Percentiles rank a stretch among this genome's conserved stretches.
These are phyloP conservation scores for Fragaria iinumae DNA, from an alignment of 306 rosid genomes.

Conservation along the genomic window DNA sequence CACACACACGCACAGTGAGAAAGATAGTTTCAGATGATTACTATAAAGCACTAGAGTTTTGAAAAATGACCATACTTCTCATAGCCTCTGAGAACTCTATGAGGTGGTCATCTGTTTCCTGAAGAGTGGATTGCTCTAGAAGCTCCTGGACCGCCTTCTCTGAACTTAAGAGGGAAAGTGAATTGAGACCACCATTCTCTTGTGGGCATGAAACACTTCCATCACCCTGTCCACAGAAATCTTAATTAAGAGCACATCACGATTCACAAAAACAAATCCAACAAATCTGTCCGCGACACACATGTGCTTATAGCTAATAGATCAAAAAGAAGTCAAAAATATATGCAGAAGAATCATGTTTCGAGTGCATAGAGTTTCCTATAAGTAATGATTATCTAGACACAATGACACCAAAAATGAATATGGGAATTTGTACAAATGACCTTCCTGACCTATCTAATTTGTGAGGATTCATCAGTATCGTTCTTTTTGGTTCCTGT, in stretches of 20 bases:
- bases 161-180: constrained; percentile 58
- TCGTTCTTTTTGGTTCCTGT: not conserved
- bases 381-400: not conserved
- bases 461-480: not conserved
- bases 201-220: constrained; percentile 41
- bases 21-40: constrained; percentile 20
- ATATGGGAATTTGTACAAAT: not conserved
- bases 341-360: not conserved
- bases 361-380: not conserved
- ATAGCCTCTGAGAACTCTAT: constrained; percentile 94
- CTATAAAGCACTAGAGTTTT: not conserved
- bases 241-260: not conserved
- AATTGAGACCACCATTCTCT: constrained; percentile 62
- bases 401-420: not conserved
- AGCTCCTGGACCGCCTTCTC: constrained; percentile 83
- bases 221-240: constrained; percentile 55
- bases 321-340: not conserved
- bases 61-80: constrained; percentile 65
- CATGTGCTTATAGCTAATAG: not conserved
- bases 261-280: not conserved
- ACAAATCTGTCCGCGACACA: not conserved
- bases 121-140: constrained; percentile 57
- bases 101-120: constrained; percentile 83
- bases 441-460: not conserved
- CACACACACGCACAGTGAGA: constrained; percentile 20